Conservation (phyloP, 2,329 filamentous ascomycete species). For the Colletotrichum acutatum region DNA sequence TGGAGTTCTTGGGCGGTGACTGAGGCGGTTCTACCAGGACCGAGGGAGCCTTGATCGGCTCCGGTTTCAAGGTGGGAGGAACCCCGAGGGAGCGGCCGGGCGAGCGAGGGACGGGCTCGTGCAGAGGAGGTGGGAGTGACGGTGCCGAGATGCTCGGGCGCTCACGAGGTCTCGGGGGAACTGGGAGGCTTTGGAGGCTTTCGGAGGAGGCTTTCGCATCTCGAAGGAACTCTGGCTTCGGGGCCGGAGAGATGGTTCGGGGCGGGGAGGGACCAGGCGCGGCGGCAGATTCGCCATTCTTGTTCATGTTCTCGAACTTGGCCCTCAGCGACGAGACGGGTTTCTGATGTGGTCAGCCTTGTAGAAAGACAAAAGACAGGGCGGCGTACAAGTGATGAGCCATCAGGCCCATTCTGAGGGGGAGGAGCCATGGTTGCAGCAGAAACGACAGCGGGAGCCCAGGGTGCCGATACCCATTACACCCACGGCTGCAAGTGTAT, state of each 20-base stretch:
- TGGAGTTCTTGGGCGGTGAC: slow-evolving; percentile 69
- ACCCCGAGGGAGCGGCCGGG: slow-evolving; percentile 53
- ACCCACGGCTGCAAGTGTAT: slow-evolving; percentile 42
- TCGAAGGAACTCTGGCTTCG: slow-evolving; percentile 56
- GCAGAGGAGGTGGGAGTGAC: slow-evolving; percentile 37
- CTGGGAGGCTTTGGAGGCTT: slow-evolving; percentile 47
- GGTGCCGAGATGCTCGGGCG: slow-evolving; percentile 35
- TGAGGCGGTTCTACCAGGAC: slow-evolving; percentile 77
- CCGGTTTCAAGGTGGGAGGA: slow-evolving; percentile 57
- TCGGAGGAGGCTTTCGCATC: slow-evolving; percentile 53
- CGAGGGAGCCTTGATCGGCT: slow-evolving; percentile 63
- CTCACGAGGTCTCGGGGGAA: slow-evolving; percentile 40
- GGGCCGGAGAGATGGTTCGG: slow-evolving; percentile 48
- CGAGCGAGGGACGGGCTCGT: slow-evolving; percentile 37
- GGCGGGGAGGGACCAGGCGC: slow-evolving; percentile 40
- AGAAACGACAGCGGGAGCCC: slow-evolving; percentile 41
- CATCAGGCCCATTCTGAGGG: slow-evolving; percentile 73
- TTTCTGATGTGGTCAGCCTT: slow-evolving; percentile 63
- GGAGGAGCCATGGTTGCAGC: slow-evolving; percentile 49
- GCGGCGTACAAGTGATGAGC: slow-evolving; percentile 76
- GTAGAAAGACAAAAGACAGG: not conserved
- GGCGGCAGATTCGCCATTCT: slow-evolving; percentile 51
- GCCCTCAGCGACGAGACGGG: slow-evolving; percentile 85
- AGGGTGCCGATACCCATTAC: slow-evolving; percentile 48
- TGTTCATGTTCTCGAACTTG: slow-evolving; percentile 82